Base-by-base conservation (phyloP, 108 stramenopile genomes). In the Fragilariopsis cylindrus region DNA sequence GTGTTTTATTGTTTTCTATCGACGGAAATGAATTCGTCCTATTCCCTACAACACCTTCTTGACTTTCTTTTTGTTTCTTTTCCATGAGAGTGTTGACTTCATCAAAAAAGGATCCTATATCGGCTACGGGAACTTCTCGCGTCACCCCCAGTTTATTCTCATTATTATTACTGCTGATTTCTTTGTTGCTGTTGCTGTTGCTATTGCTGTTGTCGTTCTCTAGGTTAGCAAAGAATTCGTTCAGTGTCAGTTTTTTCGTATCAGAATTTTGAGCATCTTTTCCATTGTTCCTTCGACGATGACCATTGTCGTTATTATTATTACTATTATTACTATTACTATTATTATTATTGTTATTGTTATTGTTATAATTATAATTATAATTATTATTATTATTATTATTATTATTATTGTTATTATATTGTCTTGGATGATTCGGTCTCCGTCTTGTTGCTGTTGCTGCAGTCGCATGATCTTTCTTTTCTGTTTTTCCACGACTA, bases 101-200 rank as follows among this genome's bases (percentile, higher is more conserved):
- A 52, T 83, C 82, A 49, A 83, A 83, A 54, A 83, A 83, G 1
- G 82, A 72, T 21, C 16, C 60, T 18, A 75, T 56, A 47, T 72
- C 75, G 21, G 64, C 69, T 18, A 30, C 65, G 48, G 52, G 47
- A 42, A 47, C 44, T 41, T 9, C 4, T 69, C 47, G 64, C 42
- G 41, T 6, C 9, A 9, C 9, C 9, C 55, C 55, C 1, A 30
- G 0, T 19, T n/a, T 11, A 19, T 18, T 41, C 55, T 3, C 71
- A 18, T 46, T 41, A 47, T 7, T 39, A 19, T 49, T 66, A 47
- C 42, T n/a, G 46, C 0, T 66, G 65, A 43, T 16, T 16, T 41
- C 3, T 65, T 21, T 15, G 12, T 30, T 16, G 50, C 7, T 18
- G 40, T 52, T 60, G 50, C 18, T 65, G 42, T 64, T 57, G 57